A percentile compares a stretch with the other conserved stretches of the same genome.
phyloP scores from a whole-genome alignment of 257 asterid genomes.

The Misopates orontium region DNA sequence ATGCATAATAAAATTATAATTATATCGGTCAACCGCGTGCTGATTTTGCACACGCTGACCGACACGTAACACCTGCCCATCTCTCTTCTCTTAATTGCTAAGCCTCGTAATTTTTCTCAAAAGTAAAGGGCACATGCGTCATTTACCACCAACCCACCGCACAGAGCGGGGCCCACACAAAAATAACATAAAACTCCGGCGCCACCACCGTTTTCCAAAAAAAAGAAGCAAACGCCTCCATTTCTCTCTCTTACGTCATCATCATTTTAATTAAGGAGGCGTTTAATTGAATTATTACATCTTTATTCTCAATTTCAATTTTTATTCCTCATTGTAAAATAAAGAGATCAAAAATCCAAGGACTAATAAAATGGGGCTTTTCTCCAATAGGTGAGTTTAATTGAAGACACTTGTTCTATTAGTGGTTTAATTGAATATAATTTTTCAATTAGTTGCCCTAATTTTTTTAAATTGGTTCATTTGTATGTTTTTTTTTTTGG shows the following conservation, averaged over 20 bases:
- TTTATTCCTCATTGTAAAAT: neutral
- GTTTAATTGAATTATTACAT: neutral
- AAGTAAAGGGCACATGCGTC: conserved; percentile 31
- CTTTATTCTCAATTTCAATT: neutral
- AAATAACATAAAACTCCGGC: neutral
- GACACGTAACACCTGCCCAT: neutral
- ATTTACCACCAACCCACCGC: conserved; percentile 9
- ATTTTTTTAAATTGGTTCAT: neutral
- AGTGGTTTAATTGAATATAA: too few species aligned
- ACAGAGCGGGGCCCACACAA: too few species aligned
- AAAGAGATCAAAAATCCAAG: too few species aligned
- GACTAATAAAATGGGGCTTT: conserved; percentile 59
- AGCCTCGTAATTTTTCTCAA: conserved; percentile 17
- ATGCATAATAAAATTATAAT: too few species aligned
- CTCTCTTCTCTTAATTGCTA: conserved; percentile 28
- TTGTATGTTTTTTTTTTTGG: neutral
- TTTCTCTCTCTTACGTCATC: neutral
- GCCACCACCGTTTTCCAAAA: neutral
- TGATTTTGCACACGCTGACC: too few species aligned
- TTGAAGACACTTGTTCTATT: too few species aligned
- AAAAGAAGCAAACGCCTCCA: neutral
- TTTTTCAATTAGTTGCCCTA: too few species aligned
- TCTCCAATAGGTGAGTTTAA: conserved; percentile 46
- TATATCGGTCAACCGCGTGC: too few species aligned
- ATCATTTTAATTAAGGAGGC: neutral